Base-by-base conservation (phyloP, 768 basidiomycete genomes). In the Podaxis sp. region DNA sequence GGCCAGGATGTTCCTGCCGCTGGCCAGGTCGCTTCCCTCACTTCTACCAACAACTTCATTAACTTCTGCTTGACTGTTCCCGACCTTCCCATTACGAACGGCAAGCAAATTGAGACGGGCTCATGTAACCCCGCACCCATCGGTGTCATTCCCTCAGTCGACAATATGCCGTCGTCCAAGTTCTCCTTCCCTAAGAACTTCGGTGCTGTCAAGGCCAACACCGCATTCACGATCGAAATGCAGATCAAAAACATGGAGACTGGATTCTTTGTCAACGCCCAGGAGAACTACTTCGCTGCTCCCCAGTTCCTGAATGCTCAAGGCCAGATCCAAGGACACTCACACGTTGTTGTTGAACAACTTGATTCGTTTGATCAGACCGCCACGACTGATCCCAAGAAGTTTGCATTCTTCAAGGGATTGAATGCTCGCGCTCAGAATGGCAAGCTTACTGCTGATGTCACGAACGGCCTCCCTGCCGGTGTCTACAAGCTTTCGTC, bases 371-470 rank as follows among this genome's bases (percentile, higher is more conserved):
- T 86, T 40, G 70, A 70, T n/a, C 75, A 79, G 61, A 80, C 79
- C n/a, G 69, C 69, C 1, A 69, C 79, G 36, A 77, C 79, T 39
- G 77, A 87, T 70, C 82, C 86, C 4, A 75, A 70, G 59, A 74
- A 74, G 52, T 89, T 89, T 67, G 78, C 76, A 30, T 89, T 88
- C 77, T 89, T 90, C 84, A 85, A 86, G 81, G 88, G 77, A 66
- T 74, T 78, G 64, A 83, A 78, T 64, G 76, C 76, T 26, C 79
- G 76, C 9, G 85, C 84, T 42, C 67, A 67, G 36, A 83, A 84
- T 73, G 86, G 84, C 11, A 65, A 80, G 3, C 74, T 86, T 11
- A 75, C 77, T n/a, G 80, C 75, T 76, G 61, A 74, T 72, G 73
- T 83, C 69, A 62, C 78, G 9, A 72, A 73, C 30, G 87, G 87